Evolutionary conservation across 495 filamentous ascomycete genomes (phyloP), one percentile per base, ranked within the genome.

Genomic region (Poronia punctata): DNA sequence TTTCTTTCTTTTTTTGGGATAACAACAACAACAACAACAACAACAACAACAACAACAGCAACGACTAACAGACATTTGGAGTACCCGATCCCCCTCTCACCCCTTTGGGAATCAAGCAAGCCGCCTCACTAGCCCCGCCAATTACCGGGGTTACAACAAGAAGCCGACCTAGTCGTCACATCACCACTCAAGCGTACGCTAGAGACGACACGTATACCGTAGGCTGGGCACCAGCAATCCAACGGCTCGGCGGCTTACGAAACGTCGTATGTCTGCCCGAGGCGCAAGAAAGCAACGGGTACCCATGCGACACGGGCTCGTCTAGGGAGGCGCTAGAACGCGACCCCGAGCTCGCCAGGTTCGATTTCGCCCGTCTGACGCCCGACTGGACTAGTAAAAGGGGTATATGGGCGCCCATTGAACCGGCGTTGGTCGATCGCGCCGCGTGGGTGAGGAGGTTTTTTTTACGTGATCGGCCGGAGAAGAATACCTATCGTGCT

Each of bases 401-500:
- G 11, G 52, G 52, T 2, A 48, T 55, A 23, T 55, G 41, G 40
- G 49, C 41, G 15, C 11, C 48, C 30, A 35, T 7, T 12, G 34
- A 29, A 7, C 30, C 32, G 7, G 52, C 52, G 18, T 24, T 56
- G 31, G 17, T 9, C 10, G n/a, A 25, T 1, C 43, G 52, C 17
- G 52, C 52, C 0, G 10, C 25, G 7, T 41, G 23, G 38, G 49
- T 56, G 2, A 31, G 53, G 4, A 33, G 29, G 30, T 50, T 40
- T 33, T 50, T 40, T 33, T 53, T 80, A 38, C 57, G 64, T 22
- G 49, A 34, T 3, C 56, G 75, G 0, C 67, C 68, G 0, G 77
- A 79, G 57, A 75, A 72, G 54, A 67, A 69, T 30, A n/a, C n/a
- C n/a, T n/a, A 70, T 81, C 38, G 65, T 76, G 10, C 72, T 79